Base-by-base conservation (phyloP, 2,329 filamentous ascomycete species). In the Pseudogymnoascus sp. region DNA sequence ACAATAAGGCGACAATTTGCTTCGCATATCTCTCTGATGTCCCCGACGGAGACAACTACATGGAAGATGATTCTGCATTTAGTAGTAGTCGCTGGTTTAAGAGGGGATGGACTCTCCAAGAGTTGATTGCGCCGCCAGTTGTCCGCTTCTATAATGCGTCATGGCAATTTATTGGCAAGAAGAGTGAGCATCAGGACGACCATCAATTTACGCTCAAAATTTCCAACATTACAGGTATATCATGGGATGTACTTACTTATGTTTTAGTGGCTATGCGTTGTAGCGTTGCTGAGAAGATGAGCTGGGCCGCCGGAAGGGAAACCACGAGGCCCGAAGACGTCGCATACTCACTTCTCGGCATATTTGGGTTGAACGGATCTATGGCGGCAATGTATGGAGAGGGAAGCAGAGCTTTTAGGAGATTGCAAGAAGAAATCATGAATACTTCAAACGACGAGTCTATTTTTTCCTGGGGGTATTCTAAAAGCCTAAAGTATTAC, bases 301-400 rank as follows among this genome's bases (percentile, higher is more conserved):
- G 74, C 0, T 79, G 77, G 77, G 76, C 77, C 0, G 68, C 75
- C 0, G 55, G 67, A 3, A 69, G 77, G 0, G 31, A 67, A 1
- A 78, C 77, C 0, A 73, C 71, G 0, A 64, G 75, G 2, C 9
- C 55, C 0, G 78, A 80, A 60, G 79, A 80, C 40, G 70, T 73
- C n/a, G 77, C 78, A 0, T 81, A 80, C 40, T 78, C 73, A 16
- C 68, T 81, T 0, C 63, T 80, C 3, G 78, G 78, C 0, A 69
- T 80, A 0, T 80, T 80, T 33, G 69, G 69, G 0, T 70, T 80
- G 25, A 75, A 76, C 38, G 73, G 74, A 70, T 66, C 69, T 4
- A 78, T 80, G 75, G 73, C 77, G 0, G 64, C 79, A 3, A 41
- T 79, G 0, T 80, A 80, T 59, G 78, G 78, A 0, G 74, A 77